These are phyloP conservation scores for Ascochyta clinopodiicola DNA, from an alignment of 2,329 filamentous ascomycete genomes.

Conservation along the genomic window DNA sequence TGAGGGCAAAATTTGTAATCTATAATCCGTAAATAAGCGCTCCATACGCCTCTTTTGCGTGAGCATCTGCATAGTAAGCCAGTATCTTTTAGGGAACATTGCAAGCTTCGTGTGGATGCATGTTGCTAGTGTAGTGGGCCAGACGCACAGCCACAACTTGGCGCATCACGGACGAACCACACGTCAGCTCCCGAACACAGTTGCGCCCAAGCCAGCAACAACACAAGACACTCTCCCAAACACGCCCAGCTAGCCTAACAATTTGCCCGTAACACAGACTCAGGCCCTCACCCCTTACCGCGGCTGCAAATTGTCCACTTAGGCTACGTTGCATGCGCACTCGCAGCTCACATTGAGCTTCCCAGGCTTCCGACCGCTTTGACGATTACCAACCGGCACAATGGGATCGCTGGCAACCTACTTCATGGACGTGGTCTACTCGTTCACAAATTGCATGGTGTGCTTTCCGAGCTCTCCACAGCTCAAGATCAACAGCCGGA, in stretches of 20 bases:
- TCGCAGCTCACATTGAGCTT: slow-evolving; percentile 21
- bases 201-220: slow-evolving; percentile 12
- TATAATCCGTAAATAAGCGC: too few relatives aligned
- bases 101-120: background rate
- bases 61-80: too few relatives aligned
- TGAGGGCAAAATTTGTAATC: background rate
- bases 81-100: too few relatives aligned
- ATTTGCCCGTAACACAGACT: slow-evolving; percentile 1
- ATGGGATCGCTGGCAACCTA: slow-evolving; percentile 59
- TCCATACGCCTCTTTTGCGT: too few relatives aligned
- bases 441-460: slow-evolving; percentile 91
- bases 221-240: slow-evolving; percentile 10
- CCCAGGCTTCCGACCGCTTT: slow-evolving; percentile 26
- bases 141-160: slow-evolving; percentile 17
- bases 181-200: slow-evolving; percentile 20
- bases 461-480: slow-evolving; percentile 95
- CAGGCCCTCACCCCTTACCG: background rate
- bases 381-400: slow-evolving; percentile 20
- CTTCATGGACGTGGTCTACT: slow-evolving; percentile 87
- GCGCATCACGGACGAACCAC: slow-evolving; percentile 14
- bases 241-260: background rate
- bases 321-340: slow-evolving; percentile 11
- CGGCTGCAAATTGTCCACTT: background rate
- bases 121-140: background rate
- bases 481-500: slow-evolving; percentile 91